Evolutionary conservation across 331 rosid genomes (phyloP).

Genomic region (Arachis monticola): DNA sequence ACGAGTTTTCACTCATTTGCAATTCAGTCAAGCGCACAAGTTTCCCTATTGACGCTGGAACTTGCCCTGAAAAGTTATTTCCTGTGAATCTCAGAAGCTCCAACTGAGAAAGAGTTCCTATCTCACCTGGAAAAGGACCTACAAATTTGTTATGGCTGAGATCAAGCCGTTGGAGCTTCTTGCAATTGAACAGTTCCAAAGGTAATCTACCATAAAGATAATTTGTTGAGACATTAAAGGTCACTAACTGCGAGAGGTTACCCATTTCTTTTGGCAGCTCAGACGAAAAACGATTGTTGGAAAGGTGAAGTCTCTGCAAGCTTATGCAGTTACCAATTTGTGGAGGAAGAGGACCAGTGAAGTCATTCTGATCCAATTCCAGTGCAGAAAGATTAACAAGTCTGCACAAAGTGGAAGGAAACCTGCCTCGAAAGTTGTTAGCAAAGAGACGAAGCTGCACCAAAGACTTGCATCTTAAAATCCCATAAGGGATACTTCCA

Average conservation of each 20-base stretch:
- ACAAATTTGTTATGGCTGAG: constrained; percentile 61
- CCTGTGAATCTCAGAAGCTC: constrained; percentile 69
- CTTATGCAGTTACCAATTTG: constrained; percentile 56
- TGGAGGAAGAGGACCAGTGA: constrained; percentile 68
- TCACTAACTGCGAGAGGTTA: constrained; percentile 62
- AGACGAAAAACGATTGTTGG: constrained; percentile 55
- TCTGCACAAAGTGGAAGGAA: constrained; percentile 67
- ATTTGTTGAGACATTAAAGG: constrained; percentile 66
- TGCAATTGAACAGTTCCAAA: constrained; percentile 58
- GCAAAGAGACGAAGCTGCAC: constrained; percentile 61
- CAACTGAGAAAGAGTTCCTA: constrained; percentile 61
- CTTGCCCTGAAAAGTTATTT: constrained; percentile 59
- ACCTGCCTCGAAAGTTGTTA: constrained; percentile 62
- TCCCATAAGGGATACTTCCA: constrained; percentile 58
- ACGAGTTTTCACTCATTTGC: constrained; percentile 69
- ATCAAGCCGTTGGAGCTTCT: constrained; percentile 70
- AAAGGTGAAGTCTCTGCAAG: constrained; percentile 73
- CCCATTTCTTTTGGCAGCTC: constrained; percentile 71
- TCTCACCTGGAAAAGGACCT: constrained; percentile 57
- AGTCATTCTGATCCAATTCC: constrained; percentile 63
- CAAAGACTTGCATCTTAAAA: constrained; percentile 58
- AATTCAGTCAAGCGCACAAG: constrained; percentile 63
- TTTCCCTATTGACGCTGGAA: constrained; percentile 57
- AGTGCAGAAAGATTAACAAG: constrained; percentile 61
- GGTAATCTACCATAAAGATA: constrained; percentile 57